Percentiles rank a stretch among this genome's conserved stretches.
phyloP scores from a whole-genome alignment of 805 yeast species.

The Grigorovia humatica region DNA sequence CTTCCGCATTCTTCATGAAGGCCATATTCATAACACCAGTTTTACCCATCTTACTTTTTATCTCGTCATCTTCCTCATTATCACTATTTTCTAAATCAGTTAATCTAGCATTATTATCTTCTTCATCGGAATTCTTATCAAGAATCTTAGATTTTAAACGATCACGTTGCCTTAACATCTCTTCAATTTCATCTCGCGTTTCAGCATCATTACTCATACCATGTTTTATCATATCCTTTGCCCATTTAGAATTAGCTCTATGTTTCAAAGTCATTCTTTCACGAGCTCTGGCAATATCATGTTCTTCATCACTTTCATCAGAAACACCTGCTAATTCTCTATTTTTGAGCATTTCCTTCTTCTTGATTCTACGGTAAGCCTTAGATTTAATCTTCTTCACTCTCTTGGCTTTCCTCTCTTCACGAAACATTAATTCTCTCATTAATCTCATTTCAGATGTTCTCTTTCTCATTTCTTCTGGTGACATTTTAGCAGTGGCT shows the following conservation, averaged over 20 bases:
- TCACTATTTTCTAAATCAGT: slow-evolving; percentile 43
- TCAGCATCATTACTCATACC: slow-evolving; percentile 83
- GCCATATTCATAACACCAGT: slow-evolving; percentile 90
- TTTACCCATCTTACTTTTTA: slow-evolving; percentile 50
- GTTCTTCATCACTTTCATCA: slow-evolving; percentile 49
- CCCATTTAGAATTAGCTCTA: slow-evolving; percentile 84
- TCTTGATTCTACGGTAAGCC: slow-evolving; percentile 73
- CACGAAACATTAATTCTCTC: slow-evolving; percentile 95
- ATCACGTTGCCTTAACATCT: slow-evolving; percentile 85
- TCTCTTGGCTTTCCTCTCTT: slow-evolving; percentile 82
- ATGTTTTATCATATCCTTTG: slow-evolving; percentile 75
- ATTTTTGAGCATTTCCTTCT: slow-evolving; percentile 69
- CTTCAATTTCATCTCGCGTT: slow-evolving; percentile 84
- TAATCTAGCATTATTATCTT: slow-evolving; percentile 30
- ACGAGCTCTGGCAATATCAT: slow-evolving; percentile 66
- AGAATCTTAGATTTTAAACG: slow-evolving; percentile 59
- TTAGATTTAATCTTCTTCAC: slow-evolving; percentile 92
- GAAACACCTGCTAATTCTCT: slow-evolving; percentile 45
- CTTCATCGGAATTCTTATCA: slow-evolving; percentile 49
- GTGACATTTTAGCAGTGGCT: slow-evolving; percentile 68
- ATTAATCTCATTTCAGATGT: slow-evolving; percentile 76
- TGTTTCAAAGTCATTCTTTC: slow-evolving; percentile 91
- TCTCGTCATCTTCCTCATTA: slow-evolving; percentile 30
- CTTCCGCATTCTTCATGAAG: slow-evolving; percentile 87
- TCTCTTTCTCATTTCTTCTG: slow-evolving; percentile 67